Base-by-base conservation (phyloP, 768 basidiomycete species). In the Amanita rimosa region DNA sequence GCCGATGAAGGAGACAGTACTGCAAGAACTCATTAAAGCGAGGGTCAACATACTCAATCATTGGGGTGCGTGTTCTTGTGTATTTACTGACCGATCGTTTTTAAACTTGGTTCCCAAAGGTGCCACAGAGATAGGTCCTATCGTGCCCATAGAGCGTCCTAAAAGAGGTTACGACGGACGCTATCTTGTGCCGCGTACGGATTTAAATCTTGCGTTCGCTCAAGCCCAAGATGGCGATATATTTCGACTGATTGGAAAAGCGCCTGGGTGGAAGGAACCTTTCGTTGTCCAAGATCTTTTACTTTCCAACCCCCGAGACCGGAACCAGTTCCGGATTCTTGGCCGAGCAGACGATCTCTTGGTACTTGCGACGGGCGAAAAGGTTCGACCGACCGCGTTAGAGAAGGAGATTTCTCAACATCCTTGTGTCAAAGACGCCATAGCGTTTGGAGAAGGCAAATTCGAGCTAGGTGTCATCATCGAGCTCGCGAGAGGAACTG, bases 351-450 rank as follows among this genome's bases (percentile, higher is more conserved):
- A 72, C 47, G 68, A 72, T 44, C 60, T 72, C 17, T 50, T 73
- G 8, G 68, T 73, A 31, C 62, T 73, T 11, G 63, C 65, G 6
- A 72, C 65, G 0, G 71, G 71, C 8, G 71, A 72, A 53, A 72
- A 72, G 54, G 58, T 71, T 14, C 58, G 62, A 1, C 67, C 69
- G 16, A 55, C 63, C 3, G 57, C 26, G 34, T 49, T 67, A 36
- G 69, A 72, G 54, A 52, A 52, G 6, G 57, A 57, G 7, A 55
- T 70, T 3, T 52, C 62, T 3, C 66, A 64, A 47, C 64, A 71
- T 53, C 67, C 67, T 13, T 52, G 57, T 21, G 62, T 71, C 37
- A 68, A 63, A 51, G 64, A 59, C 24, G 65, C 59, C 10, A 53
- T 72, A 6, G 67, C 63, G 1, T 68, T 72, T 39, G 70, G 70